Conservation (phyloP, 106 monocot species). For the Cymbidium sinense region DNA sequence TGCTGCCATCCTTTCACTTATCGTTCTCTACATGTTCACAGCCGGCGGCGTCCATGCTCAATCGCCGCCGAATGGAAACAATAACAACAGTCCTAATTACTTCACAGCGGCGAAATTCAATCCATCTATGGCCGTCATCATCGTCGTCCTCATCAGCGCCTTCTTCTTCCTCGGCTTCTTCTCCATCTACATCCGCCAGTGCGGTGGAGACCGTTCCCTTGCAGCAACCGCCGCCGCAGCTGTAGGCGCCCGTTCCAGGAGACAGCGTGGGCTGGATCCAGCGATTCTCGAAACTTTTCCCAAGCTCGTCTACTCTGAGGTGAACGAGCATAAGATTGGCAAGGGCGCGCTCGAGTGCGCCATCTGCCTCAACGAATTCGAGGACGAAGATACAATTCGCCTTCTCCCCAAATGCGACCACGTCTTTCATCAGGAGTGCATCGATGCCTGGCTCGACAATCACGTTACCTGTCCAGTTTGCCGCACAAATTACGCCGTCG, state of each 20-base stretch:
- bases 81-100: conserved; percentile 9
- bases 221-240: neutral
- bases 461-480: conserved; percentile 97
- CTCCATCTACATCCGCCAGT: conserved; percentile 76
- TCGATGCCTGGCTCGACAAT: conserved; percentile 78
- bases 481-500: conserved; percentile 46
- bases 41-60: conserved; percentile 18
- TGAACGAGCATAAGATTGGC: conserved; percentile 66
- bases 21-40: conserved; percentile 13
- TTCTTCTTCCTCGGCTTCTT: conserved; percentile 86
- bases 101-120: conserved; percentile 25
- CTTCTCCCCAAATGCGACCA: conserved; percentile 82
- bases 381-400: conserved; percentile 73
- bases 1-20: neutral
- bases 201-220: conserved; percentile 19
- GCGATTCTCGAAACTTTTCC: conserved; percentile 65
- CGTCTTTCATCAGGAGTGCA: conserved; percentile 93
- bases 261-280: conserved; percentile 48
- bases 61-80: neutral
- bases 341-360: conserved; percentile 82
- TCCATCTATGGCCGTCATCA: conserved; percentile 65
- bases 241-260: conserved; percentile 19
- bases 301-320: conserved; percentile 72
- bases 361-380: conserved; percentile 87
- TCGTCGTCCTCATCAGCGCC: conserved; percentile 58